Conservation (phyloP, 495 filamentous ascomycete species). For the Rhizodiscina lignyota region DNA sequence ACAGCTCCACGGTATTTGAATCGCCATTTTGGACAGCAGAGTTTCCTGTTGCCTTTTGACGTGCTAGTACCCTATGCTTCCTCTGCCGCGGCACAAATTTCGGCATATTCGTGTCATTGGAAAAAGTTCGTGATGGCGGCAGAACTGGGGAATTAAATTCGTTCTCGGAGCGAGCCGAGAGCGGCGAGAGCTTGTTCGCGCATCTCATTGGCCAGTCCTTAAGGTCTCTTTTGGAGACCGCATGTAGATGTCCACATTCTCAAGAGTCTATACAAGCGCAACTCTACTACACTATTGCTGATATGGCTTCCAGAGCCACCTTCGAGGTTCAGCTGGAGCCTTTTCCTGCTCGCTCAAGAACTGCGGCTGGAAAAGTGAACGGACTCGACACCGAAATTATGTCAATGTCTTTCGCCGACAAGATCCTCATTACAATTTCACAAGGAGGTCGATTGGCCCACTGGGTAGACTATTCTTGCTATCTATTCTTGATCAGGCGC, state of each 20-base stretch:
- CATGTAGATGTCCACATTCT: too few relatives aligned
- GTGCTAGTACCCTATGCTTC: conserved; percentile 54
- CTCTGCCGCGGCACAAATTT: conserved; percentile 66
- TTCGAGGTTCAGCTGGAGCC: too few relatives aligned
- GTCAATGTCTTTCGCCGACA: conserved; percentile 65
- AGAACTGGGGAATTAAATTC: too few relatives aligned
- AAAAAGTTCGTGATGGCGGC: conserved; percentile 1
- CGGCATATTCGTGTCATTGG: conserved; percentile 35
- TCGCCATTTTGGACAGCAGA: conserved; percentile 29
- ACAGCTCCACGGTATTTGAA: conserved; percentile 54
- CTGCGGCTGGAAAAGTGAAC: conserved; percentile 43
- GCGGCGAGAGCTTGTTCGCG: too few relatives aligned
- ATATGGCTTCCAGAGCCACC: too few relatives aligned
- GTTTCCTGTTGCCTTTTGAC: conserved; percentile 25
- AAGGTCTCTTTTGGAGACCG: too few relatives aligned
- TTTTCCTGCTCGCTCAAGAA: conserved; percentile 65
- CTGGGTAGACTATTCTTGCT: conserved; percentile 46
- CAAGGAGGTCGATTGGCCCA: conserved; percentile 76
- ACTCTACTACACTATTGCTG: too few relatives aligned
- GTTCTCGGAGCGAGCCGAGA: too few relatives aligned
- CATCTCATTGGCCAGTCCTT: too few relatives aligned
- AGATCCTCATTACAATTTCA: conserved; percentile 78
- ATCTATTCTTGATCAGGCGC: neutral
- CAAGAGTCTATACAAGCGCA: too few relatives aligned
- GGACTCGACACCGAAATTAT: conserved; percentile 56